These are phyloP conservation scores for Leccinum laetum DNA, from an alignment of 1,284 basidiomycete species.

Conservation along the genomic window DNA sequence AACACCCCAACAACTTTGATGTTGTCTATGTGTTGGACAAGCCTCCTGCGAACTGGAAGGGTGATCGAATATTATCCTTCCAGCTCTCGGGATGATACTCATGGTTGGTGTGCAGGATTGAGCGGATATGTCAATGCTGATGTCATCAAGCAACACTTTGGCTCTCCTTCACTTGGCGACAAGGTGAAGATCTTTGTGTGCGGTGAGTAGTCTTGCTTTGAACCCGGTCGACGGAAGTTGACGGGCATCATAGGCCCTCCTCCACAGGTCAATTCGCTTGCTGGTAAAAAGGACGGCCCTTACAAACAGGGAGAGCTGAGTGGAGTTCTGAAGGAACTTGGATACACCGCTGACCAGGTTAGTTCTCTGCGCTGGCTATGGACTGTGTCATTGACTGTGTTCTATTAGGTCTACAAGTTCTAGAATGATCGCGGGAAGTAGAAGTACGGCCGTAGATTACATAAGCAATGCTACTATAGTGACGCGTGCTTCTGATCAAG, in stretches of 20 bases:
- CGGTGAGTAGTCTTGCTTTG: conserved; percentile 45
- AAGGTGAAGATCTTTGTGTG: conserved; percentile 93
- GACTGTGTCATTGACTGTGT: conserved; percentile 9
- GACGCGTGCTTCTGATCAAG: conserved; percentile 30
- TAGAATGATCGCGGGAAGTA: conserved; percentile 20
- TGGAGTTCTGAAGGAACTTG: conserved; percentile 85
- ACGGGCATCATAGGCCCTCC: conserved; percentile 64
- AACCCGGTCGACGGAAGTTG: neutral
- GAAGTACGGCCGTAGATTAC: conserved; percentile 25
- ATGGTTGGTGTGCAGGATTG: conserved; percentile 40
- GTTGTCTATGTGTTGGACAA: conserved; percentile 90
- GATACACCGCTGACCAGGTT: conserved; percentile 84
- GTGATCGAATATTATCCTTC: conserved; percentile 32
- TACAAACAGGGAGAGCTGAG: conserved; percentile 81
- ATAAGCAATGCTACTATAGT: conserved; percentile 25
- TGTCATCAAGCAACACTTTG: conserved; percentile 73
- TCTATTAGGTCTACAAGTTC: conserved; percentile 57
- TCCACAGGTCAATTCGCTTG: conserved; percentile 76
- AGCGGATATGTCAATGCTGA: conserved; percentile 76
- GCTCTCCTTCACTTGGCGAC: conserved; percentile 65
- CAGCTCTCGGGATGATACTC: conserved; percentile 10
- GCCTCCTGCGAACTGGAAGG: conserved; percentile 69
- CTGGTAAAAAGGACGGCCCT: conserved; percentile 76
- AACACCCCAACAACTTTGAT: conserved; percentile 73
- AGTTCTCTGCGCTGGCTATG: conserved; percentile 9